These are phyloP conservation scores for Pichia deserticola DNA, from an alignment of 805 yeast species.

Conservation along the genomic window DNA sequence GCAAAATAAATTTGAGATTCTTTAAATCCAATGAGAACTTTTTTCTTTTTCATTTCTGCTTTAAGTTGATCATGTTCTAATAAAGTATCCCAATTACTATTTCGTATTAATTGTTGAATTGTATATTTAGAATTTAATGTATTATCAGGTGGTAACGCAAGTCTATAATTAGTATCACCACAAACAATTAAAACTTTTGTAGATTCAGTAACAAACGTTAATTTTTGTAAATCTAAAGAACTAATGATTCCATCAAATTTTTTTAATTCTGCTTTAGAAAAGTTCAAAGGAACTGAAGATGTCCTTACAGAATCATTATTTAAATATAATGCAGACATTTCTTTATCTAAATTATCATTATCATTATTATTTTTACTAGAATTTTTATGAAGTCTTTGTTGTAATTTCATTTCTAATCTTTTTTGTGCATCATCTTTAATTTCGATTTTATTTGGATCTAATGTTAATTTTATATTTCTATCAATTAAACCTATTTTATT, in stretches of 20 bases:
- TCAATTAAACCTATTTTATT: conserved; percentile 10
- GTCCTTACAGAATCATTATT: conserved; percentile 1
- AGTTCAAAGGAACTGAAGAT: conserved; percentile 4
- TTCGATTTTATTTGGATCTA: neutral
- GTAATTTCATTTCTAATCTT: conserved; percentile 3
- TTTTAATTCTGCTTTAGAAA: conserved; percentile 14
- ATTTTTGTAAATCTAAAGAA: neutral
- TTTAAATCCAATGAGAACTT: conserved; percentile 35
- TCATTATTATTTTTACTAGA: neutral
- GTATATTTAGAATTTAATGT: conserved; percentile 4
- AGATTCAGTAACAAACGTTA: conserved; percentile 1
- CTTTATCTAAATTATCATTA: neutral
- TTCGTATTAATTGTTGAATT: conserved; percentile 4
- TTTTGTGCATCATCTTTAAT: neutral
- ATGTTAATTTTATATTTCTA: conserved; percentile 8
- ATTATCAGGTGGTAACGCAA: conserved; percentile 15
- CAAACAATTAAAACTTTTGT: conserved; percentile 30
- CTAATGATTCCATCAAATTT: conserved; percentile 5
- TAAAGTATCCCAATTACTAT: conserved; percentile 28
- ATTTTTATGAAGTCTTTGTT: neutral
- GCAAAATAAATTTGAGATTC: conserved; percentile 42
- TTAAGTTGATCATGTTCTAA: conserved; percentile 38
- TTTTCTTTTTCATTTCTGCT: conserved; percentile 27
- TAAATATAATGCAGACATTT: neutral
- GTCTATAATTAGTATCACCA: conserved; percentile 53